Base-by-base conservation (phyloP, 148 eudicot genomes). In the Pouteria glomerata region DNA sequence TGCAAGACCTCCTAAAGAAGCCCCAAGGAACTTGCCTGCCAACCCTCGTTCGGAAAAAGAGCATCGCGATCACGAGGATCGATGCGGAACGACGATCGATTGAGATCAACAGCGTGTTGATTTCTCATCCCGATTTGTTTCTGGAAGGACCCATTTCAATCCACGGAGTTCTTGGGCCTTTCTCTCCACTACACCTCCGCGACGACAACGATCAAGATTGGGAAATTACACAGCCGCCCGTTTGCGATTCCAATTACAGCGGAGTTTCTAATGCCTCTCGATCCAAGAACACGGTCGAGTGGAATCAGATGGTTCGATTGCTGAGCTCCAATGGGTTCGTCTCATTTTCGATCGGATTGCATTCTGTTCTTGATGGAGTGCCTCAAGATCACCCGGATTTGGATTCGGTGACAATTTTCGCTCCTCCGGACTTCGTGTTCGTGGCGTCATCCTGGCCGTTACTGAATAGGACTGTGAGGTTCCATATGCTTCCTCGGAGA, bases 111-210 rank as follows among this genome's bases (percentile, higher is more conserved):
- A 52, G 80, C 35, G 86, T 86, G 30, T 27, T 56, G 37, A 26
- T 88, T 47, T 67, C 96, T 27, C 92, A 88, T 63, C 92, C 92
- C 1, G 86, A 88, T 73, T 33, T 90, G 81, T 90, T 88, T 65
- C 85, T 88, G 34, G 78, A 73, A 0, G 86, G 82, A 6, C 57
- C 77, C 8, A n/a, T 88, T 37, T 48, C 86, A 0, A 85, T 88
- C n/a, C 92, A 90, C 57, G 96, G 96, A 4, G 87, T 90, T 61
- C 69, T 75, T 45, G 78, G 63, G 6, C 82, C 92, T 0, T 88
- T 90, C 71, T 58, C 81, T 7, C 8, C 70, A 3, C 37, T 78
- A 27, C 41, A 78, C 37, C 27, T 37, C 2, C 77, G 47, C 18
- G 72, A 53, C 18, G 72, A 68, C 44, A 44, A 10, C 0, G 59